phyloP scores from a whole-genome alignment of 179 eudicot species.

The Spinacia oleracea region DNA sequence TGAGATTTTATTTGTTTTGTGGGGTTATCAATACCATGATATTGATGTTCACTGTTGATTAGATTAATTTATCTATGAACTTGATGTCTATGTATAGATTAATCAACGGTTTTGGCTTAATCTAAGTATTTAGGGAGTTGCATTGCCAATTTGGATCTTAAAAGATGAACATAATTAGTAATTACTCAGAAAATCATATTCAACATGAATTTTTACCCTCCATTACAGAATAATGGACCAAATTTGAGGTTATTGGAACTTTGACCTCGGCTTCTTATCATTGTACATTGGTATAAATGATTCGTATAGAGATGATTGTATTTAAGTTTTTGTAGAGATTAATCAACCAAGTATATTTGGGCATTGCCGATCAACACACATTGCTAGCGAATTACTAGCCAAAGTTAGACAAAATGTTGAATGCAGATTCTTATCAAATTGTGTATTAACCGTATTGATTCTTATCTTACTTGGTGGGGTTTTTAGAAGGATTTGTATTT shows the following conservation, averaged over 20 bases:
- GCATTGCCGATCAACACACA: too few relatives aligned
- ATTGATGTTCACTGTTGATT: background rate
- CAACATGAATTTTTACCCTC: background rate
- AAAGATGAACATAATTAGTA: background rate
- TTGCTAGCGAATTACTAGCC: too few relatives aligned
- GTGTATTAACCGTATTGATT: too few relatives aligned
- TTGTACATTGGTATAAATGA: background rate
- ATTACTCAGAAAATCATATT: background rate
- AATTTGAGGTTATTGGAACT: background rate
- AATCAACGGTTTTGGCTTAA: background rate
- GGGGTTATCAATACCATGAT: background rate
- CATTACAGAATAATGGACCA: background rate
- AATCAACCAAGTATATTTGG: background rate
- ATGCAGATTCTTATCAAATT: too few relatives aligned
- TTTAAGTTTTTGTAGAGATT: background rate
- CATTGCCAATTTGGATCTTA: background rate
- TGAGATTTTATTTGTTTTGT: background rate
- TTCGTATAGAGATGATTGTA: background rate
- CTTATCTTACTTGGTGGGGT: too few relatives aligned
- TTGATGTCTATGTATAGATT: background rate
- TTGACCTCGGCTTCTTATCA: too few relatives aligned
- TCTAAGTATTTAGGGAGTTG: background rate
- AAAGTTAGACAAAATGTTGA: background rate
- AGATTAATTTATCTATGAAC: background rate
- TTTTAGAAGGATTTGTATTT: too few relatives aligned